These are phyloP conservation scores for Kuraishia piskuri DNA, from an alignment of 805 yeast genomes.

Conservation along the genomic window DNA sequence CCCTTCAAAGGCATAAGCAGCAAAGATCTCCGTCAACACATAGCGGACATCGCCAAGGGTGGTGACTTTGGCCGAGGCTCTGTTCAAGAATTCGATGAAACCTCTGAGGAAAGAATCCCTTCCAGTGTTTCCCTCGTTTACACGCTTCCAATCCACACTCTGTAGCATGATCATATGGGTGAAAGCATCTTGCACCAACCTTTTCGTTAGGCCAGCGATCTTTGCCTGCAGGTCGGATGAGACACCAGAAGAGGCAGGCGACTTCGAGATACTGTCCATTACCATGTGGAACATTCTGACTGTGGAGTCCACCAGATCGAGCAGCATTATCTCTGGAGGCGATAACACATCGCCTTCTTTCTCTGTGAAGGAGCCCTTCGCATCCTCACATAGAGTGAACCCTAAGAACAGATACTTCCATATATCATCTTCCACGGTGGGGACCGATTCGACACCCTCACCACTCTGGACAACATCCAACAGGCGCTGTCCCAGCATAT, in stretches of 20 bases:
- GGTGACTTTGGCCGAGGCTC: conserved; percentile 37
- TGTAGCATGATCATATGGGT: conserved; percentile 25
- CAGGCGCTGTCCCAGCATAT: background rate
- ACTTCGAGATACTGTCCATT: background rate
- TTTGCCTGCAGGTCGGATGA: background rate
- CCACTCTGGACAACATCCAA: conserved; percentile 15
- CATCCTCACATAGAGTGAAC: conserved; percentile 21
- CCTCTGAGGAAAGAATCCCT: conserved; percentile 40
- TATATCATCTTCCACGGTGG: conserved; percentile 19
- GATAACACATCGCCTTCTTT: conserved; percentile 15
- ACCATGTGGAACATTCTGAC: conserved; percentile 23
- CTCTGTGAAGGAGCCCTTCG: conserved; percentile 5
- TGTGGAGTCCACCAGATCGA: conserved; percentile 28
- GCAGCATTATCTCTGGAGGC: conserved; percentile 27
- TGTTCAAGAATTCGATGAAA: conserved; percentile 43
- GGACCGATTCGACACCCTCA: conserved; percentile 6
- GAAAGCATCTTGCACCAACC: conserved; percentile 33
- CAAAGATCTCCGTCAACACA: conserved; percentile 52
- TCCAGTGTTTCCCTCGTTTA: conserved; percentile 9
- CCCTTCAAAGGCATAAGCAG: conserved; percentile 58
- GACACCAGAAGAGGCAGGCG: background rate
- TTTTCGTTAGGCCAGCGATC: conserved; percentile 25
- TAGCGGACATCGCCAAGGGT: conserved; percentile 51
- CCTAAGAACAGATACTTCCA: conserved; percentile 27
- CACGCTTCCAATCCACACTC: conserved; percentile 5